A percentile compares a stretch with the other conserved stretches of the same genome.
Conservation (phyloP, 306 rosid species). For the Cucurbita ficifolia region DNA sequence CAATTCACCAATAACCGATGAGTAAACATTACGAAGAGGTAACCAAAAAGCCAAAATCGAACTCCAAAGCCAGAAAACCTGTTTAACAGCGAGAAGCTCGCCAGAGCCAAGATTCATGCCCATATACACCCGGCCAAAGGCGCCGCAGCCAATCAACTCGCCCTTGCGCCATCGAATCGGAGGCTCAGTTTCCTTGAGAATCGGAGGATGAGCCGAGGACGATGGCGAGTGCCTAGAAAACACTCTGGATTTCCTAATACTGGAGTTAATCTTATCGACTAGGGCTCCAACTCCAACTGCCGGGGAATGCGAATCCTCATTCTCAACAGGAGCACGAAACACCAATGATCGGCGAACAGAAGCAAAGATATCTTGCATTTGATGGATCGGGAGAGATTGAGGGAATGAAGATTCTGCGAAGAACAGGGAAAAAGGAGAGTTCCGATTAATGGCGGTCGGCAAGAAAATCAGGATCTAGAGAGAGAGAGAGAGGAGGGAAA, state of each 20-base stretch:
- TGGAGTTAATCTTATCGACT: constrained; percentile 62
- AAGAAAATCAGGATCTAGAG: constrained; percentile 8
- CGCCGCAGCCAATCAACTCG: constrained; percentile 95
- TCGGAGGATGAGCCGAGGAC: constrained; percentile 7
- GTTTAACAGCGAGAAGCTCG: constrained; percentile 95
- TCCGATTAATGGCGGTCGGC: constrained; percentile 17
- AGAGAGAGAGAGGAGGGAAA: constrained; percentile 25
- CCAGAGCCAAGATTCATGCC: constrained; percentile 99
- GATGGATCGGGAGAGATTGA: background rate
- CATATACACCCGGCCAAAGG: constrained; percentile 96
- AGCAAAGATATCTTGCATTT: constrained; percentile 91
- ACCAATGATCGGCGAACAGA: constrained; percentile 97
- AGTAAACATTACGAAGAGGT: too few relatives aligned
- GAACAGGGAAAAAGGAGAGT: background rate
- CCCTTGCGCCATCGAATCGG: constrained; percentile 99
- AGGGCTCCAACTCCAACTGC: constrained; percentile 43
- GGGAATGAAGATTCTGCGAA: background rate
- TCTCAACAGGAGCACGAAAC: constrained; percentile 59
- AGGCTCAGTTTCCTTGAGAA: constrained; percentile 27
- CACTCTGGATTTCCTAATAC: constrained; percentile 74
- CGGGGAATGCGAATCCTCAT: constrained; percentile 28
- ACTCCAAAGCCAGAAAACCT: constrained; percentile 18
- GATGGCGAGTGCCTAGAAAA: constrained; percentile 41
- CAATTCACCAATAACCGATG: background rate
- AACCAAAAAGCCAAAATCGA: background rate